Evolutionary conservation across 1,284 basidiomycete genomes (phyloP), one percentile per base, ranked within the genome.

Genomic region (Malassezia furfur): DNA sequence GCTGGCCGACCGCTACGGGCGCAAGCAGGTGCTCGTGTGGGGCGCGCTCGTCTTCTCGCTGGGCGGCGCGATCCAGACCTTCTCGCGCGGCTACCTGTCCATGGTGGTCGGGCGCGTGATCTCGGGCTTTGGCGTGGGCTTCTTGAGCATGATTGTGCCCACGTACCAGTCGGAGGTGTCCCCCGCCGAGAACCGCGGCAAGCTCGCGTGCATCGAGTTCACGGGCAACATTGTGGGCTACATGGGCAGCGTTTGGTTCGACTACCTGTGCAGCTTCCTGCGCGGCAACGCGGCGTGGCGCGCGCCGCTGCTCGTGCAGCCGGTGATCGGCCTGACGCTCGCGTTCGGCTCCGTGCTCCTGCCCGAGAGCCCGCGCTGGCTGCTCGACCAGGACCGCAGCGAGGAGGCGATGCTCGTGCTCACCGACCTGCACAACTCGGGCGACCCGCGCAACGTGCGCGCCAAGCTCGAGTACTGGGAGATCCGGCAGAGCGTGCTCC

Each of bases 161-260:
- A 94, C 96, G 59, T 98, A 96, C 75, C 93, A 96, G 78, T 88
- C 86, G 65, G 93, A 96, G 78, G 89, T 96, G 48, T 93, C 89
- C 2, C 91, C 91, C 14, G 88, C 93, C 2, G 83, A 89, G 70
- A 88, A 94, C 78, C 58, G 72, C 30, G 72, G 72, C 37, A 68
- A 67, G 47, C 60, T 74, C 12, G 93, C 91, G 4, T 94, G 90
- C 68, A 91, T 96, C 81, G 93, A 96, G 72, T 98, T 96, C 74
- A 96, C 93, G 0, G 86, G 68, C 54, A 76, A 78, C 71, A 86
- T 96, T 65, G 79, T 90, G 57, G 93, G 93, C 45, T 98, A 98
- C 75, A 85, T 90, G n/a, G 84, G 84, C 54, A 93, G 88, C 17
- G 90, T 96, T 60, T 59, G 57, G 49, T 52, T 49, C 57, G 93